Conservation (phyloP, 2,329 filamentous ascomycete genomes). For the Exophiala phaeomuriformis region DNA sequence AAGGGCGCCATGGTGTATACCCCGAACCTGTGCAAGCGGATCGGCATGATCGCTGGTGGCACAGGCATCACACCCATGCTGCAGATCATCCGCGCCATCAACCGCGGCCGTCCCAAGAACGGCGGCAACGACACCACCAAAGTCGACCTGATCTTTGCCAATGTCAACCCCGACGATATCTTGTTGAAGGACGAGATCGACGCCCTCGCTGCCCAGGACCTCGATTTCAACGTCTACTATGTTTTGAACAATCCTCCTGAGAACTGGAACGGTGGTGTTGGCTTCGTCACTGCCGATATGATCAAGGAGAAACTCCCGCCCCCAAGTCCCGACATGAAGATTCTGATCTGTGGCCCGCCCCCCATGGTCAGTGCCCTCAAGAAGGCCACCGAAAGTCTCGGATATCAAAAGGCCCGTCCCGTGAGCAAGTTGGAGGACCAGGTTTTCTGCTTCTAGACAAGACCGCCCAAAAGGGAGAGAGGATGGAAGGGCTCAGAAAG, state of each 20-base stretch:
- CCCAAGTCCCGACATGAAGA: conserved; percentile 79
- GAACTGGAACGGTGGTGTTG: conserved; percentile 84
- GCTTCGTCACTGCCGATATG: conserved; percentile 93
- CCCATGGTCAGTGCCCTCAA: conserved; percentile 97
- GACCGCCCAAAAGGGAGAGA: too few relatives aligned
- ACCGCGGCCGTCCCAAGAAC: conserved; percentile 60
- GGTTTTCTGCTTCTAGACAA: conserved; percentile 80
- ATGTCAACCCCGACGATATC: conserved; percentile 88
- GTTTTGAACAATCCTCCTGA: conserved; percentile 93
- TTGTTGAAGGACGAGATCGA: conserved; percentile 89
- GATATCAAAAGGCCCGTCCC: conserved; percentile 84
- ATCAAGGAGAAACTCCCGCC: conserved; percentile 71
- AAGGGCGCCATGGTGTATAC: conserved; percentile 98
- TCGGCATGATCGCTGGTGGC: conserved; percentile 96
- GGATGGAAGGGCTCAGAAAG: too few relatives aligned
- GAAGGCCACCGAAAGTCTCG: conserved; percentile 83
- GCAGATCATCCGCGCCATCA: conserved; percentile 86
- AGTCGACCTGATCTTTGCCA: conserved; percentile 93
- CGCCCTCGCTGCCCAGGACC: conserved; percentile 65
- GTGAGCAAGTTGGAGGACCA: conserved; percentile 98
- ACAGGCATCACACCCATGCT: conserved; percentile 99
- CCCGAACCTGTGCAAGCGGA: conserved; percentile 91
- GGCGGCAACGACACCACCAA: conserved; percentile 74
- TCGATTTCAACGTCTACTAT: conserved; percentile 81
- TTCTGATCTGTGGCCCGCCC: conserved; percentile 88